These are phyloP conservation scores for Citrus glauca DNA, from an alignment of 345 rosid species.

Conservation along the genomic window DNA sequence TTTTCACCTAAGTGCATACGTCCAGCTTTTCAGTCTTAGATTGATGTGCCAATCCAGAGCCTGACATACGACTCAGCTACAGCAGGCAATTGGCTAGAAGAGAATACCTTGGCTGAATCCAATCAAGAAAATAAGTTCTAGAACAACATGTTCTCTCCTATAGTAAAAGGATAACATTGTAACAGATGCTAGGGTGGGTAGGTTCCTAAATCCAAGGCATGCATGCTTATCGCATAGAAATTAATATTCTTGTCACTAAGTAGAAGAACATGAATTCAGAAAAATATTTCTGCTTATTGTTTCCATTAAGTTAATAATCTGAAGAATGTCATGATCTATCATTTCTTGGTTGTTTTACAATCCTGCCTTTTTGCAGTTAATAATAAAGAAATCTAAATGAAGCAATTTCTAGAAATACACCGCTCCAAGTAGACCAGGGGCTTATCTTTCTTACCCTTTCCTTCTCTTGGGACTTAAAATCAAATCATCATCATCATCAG, in stretches of 20 bases:
- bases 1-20: neutral
- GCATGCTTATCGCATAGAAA: neutral
- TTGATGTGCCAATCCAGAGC: neutral
- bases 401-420: constrained; percentile 14
- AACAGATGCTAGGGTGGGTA: neutral
- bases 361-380: constrained; percentile 12
- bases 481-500: constrained; percentile 47
- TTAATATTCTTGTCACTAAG: constrained; percentile 2
- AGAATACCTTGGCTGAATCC: neutral
- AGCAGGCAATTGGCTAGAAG: neutral
- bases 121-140: neutral
- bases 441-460: constrained; percentile 44
- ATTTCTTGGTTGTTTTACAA: constrained; percentile 10
- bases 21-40: neutral
- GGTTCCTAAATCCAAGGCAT: neutral
- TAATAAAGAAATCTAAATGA: constrained; percentile 20
- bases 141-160: neutral
- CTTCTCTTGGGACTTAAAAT: constrained; percentile 65
- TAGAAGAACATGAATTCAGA: constrained; percentile 13
- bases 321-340: constrained; percentile 29
- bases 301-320: constrained; percentile 16
- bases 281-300: constrained; percentile 23
- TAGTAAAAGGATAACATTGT: neutral
- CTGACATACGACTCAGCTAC: neutral
- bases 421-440: constrained; percentile 8